A percentile compares a stretch with the other conserved stretches of the same genome.
Conservation (phyloP, 2,329 filamentous ascomycete genomes). For the Fusarium chlamydosporum region DNA sequence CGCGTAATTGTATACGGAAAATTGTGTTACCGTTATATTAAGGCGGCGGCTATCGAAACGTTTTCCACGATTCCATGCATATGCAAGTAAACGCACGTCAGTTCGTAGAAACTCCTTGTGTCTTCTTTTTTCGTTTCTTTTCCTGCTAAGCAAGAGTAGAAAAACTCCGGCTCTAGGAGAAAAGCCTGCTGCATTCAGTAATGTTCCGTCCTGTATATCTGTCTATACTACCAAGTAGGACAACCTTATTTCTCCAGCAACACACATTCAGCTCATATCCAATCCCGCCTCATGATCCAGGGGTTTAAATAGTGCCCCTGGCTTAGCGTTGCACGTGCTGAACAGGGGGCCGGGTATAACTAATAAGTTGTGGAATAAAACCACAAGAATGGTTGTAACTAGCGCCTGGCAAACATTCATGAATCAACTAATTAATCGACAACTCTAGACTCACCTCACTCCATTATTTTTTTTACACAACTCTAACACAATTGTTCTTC, state of each 20-base stretch:
- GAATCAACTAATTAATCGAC: constrained; percentile 3
- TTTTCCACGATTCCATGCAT: constrained; percentile 23
- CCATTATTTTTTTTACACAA: constrained; percentile 15
- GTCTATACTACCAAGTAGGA: not conserved
- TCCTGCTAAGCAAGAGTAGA: not conserved
- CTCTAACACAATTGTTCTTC: not conserved
- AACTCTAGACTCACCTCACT: constrained; percentile 12
- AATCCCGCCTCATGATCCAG: constrained; percentile 21
- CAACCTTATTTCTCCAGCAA: constrained; percentile 20
- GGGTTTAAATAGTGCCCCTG: constrained; percentile 11
- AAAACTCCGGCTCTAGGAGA: not conserved
- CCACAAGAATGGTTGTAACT: constrained; percentile 7
- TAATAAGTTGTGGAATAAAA: constrained; percentile 11
- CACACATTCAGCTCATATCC: constrained; percentile 21
- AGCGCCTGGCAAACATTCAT: constrained; percentile 14
- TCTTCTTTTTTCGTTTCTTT: not conserved
- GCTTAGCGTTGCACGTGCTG: constrained; percentile 34
- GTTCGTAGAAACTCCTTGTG: not conserved
- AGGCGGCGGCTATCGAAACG: constrained; percentile 41
- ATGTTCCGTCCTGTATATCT: constrained; percentile 1
- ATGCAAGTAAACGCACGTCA: constrained; percentile 29
- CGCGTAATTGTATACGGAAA: constrained; percentile 11
- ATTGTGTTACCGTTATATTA: constrained; percentile 26
- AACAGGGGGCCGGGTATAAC: constrained; percentile 16
- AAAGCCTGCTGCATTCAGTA: not conserved